Base-by-base conservation (phyloP, 345 rosid genomes). In the Punica granatum region DNA sequence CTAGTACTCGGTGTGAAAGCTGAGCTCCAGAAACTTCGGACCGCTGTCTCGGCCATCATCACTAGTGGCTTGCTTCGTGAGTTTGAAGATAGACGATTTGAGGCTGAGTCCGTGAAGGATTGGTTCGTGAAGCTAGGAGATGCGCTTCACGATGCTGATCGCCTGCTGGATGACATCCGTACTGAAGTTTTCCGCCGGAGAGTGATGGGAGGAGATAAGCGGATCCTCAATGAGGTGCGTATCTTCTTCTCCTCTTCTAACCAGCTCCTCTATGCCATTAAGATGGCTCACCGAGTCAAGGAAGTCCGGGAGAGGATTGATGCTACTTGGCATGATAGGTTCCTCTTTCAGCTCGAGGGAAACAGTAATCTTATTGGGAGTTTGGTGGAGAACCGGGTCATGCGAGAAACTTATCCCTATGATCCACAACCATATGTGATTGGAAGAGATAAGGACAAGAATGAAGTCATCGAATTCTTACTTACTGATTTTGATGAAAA, bases 41-140 rank as follows among this genome's bases (percentile, higher is more conserved):
- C 19, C 43, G 26, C 69, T 0, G 70, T 76, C 58, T 67, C 69
- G n/a, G n/a, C n/a, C n/a, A n/a, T n/a, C 34, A 42, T 64, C 1
- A 41, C 72, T n/a, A 26, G 53, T 63, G 67, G 69, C 4, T 72
- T 69, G 51, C 65, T 78, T 46, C 67, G 64, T 44, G 70, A 67
- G 3, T 77, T 70, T 8, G 75, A 70, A 59, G 63, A 25, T 69
- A 41, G n/a, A 43, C 64, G 42, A 14, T 21, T 32, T 18, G 14
- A 39, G 26, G 70, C n/a, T 21, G 33, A 43, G 28, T 53, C 35
- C 56, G 72, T 69, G 66, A 60, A 59, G 54, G 72, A 4, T 13
- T 79, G 83, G 86, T 69, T 82, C 30, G 41, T 14, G 12, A 56
- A 67, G 60, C 75, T 82, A 15, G 71, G 56, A 44, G 75, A 67